Conservation (phyloP, 1,284 basidiomycete genomes). For the Cryptococcus sp. region DNA sequence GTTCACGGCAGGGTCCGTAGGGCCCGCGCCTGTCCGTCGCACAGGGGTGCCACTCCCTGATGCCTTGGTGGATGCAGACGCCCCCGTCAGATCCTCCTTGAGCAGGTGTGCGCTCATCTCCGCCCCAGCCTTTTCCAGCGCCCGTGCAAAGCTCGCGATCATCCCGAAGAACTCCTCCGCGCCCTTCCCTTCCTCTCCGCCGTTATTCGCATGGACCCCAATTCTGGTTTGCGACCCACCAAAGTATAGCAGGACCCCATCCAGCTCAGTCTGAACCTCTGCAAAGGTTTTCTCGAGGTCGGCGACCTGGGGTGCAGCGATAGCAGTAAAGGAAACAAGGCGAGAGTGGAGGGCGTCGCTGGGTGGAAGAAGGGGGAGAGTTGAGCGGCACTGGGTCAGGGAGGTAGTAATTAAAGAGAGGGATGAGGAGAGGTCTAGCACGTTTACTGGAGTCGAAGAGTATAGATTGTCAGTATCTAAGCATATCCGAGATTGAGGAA, state of each 20-base stretch:
- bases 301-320: conserved; percentile 57
- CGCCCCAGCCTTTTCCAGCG: conserved; percentile 70
- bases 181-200: conserved; percentile 59
- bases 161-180: conserved; percentile 75
- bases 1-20: background rate
- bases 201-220: conserved; percentile 28
- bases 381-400: conserved; percentile 60
- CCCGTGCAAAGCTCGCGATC: conserved; percentile 68
- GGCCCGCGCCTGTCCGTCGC: background rate
- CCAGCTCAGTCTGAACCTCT: conserved; percentile 61
- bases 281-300: conserved; percentile 63
- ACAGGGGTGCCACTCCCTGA: background rate
- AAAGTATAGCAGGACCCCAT: conserved; percentile 63
- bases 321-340: conserved; percentile 65
- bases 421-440: conserved; percentile 60
- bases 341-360: conserved; percentile 60
- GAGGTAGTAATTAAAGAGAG: conserved; percentile 61
- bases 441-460: conserved; percentile 60
- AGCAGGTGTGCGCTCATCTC: conserved; percentile 57
- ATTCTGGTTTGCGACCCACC: conserved; percentile 56
- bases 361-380: conserved; percentile 35
- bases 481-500: background rate
- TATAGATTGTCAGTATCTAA: background rate
- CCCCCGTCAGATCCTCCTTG: conserved; percentile 1
- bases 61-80: background rate